A percentile compares a stretch with the other conserved stretches of the same genome.
These are phyloP conservation scores for Panus rudis DNA, from an alignment of 768 basidiomycete genomes.

Conservation along the genomic window DNA sequence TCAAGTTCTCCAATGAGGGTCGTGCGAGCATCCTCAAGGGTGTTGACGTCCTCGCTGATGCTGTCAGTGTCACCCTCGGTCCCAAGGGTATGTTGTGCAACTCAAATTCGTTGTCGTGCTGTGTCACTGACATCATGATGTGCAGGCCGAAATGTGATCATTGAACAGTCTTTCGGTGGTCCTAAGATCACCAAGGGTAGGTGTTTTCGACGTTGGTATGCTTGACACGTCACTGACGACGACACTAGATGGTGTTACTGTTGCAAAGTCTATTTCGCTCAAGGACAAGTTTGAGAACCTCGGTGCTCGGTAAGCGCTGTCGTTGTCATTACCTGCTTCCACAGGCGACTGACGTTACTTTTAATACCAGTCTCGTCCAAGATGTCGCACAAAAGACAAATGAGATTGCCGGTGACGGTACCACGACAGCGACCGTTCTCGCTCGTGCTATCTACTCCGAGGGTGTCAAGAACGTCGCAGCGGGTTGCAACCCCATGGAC, in stretches of 20 bases:
- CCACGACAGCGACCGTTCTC: constrained; percentile 95
- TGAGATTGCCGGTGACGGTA: constrained; percentile 95
- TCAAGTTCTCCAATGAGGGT: constrained; percentile 94
- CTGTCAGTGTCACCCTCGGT: constrained; percentile 92
- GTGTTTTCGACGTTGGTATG: not conserved
- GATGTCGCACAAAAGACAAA: constrained; percentile 97
- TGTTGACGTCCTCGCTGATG: constrained; percentile 95
- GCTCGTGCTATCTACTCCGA: constrained; percentile 97
- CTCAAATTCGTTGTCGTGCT: not conserved
- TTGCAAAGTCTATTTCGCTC: constrained; percentile 89
- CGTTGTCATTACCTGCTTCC: constrained; percentile 1
- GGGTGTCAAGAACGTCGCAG: constrained; percentile 98
- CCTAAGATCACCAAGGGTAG: constrained; percentile 95
- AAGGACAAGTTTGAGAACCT: constrained; percentile 99
- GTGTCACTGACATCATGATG: constrained; percentile 12
- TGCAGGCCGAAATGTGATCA: constrained; percentile 93
- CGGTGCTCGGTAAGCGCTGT: constrained; percentile 73
- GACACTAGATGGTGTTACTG: constrained; percentile 84
- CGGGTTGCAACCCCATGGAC: constrained; percentile 99
- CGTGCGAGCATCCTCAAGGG: constrained; percentile 90
- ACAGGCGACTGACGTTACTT: constrained; percentile 6
- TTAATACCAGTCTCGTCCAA: constrained; percentile 65
- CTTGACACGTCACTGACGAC: not conserved
- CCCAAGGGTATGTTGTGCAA: constrained; percentile 66
- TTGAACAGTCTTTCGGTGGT: constrained; percentile 85